Evolutionary conservation across 805 yeast genomes (phyloP).

Genomic region (Lipomyces anomalus): DNA sequence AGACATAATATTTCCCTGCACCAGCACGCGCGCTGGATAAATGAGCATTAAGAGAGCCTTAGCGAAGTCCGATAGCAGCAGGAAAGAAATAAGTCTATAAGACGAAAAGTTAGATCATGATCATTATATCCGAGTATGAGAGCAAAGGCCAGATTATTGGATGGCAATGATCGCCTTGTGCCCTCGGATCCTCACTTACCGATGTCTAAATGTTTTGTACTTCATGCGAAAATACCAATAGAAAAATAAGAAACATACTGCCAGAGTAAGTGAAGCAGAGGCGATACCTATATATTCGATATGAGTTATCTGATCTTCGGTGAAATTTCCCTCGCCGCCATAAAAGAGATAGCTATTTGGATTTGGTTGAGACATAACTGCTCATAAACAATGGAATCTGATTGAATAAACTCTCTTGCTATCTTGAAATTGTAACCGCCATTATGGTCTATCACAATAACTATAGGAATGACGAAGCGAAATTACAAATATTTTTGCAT

Average conservation of each 20-base stretch:
- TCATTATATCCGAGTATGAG: neutral
- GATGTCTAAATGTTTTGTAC: conserved; percentile 28
- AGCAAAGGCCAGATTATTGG: neutral
- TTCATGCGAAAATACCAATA: conserved; percentile 42
- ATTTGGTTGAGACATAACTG: too few relatives aligned
- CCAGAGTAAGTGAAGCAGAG: too few relatives aligned
- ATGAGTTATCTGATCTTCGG: too few relatives aligned
- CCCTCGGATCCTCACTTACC: conserved; percentile 5
- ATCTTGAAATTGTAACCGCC: too few relatives aligned
- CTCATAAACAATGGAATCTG: too few relatives aligned
- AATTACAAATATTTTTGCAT: too few relatives aligned
- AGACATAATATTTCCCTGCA: conserved; percentile 15
- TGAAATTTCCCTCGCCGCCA: too few relatives aligned
- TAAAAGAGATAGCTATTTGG: too few relatives aligned
- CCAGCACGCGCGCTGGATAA: conserved; percentile 45
- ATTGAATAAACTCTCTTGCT: too few relatives aligned
- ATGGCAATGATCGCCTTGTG: neutral
- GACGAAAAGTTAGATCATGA: conserved; percentile 32
- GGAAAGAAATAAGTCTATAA: conserved; percentile 61
- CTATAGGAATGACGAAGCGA: too few relatives aligned
- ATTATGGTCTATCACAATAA: too few relatives aligned
- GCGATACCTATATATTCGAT: too few relatives aligned
- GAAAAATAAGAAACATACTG: conserved; percentile 59
- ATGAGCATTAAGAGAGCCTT: conserved; percentile 65
- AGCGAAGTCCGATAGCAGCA: conserved; percentile 66